Evolutionary conservation across 768 basidiomycete genomes (phyloP), one percentile per base, ranked within the genome.

Genomic region (Amanita rimosa): DNA sequence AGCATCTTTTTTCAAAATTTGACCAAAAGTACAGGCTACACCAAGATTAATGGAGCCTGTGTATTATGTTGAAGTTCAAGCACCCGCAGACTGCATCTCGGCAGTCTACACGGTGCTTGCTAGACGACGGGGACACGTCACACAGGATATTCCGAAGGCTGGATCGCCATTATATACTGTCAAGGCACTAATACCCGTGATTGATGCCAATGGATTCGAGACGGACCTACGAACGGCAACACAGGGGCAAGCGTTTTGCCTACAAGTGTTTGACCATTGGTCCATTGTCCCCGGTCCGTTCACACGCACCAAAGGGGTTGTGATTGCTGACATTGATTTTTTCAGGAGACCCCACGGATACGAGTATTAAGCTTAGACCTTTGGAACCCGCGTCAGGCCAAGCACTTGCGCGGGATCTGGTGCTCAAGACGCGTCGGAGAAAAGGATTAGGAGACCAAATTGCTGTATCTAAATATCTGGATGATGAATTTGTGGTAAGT

Each of bases 31-130:
- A 17, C 55, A 95, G 93, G 93, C 95, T 13, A 89, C 93, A 3
- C 95, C 95, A 3, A 80, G 93, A 51, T 66, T 96, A 51, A 92
- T 95, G 82, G 95, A 99, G 64, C 96, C 96, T 3, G 83, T 98
- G 53, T 98, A 95, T 73, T 97, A 91, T 61, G 95, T 98, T 47
- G 96, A 99, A 66, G 94, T 99, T n/a, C 95, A 98, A 65, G 90
- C 95, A 6, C 96, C 96, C 6, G 92, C 94, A 14, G 96, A 99
- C 62, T 97, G 96, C 61, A 94, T 99, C 54, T 96, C 96, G 17
- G 93, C 94, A 9, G 94, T 99, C 31, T 98, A 98, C 65, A 96
- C 93, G 4, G 96, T 98, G 39, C 85, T 99, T 46, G 94, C 96
- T n/a, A 80, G 96, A 52, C 85, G 96, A 51, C 81, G 96, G 66